Conservation (phyloP, 1,284 basidiomycete species). For the Sparassis latifolia region DNA sequence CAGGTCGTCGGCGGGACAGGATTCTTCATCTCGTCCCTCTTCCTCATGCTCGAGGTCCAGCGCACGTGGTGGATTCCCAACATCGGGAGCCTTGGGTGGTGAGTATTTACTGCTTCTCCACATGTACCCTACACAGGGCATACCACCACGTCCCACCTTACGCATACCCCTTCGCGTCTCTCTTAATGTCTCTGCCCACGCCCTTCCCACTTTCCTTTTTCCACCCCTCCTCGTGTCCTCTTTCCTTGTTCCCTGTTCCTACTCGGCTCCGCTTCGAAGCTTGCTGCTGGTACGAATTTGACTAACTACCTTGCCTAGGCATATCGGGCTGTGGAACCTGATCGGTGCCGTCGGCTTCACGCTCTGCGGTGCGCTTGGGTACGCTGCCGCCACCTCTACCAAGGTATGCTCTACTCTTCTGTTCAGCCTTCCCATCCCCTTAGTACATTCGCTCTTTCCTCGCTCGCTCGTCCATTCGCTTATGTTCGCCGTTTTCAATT, state of each 20-base stretch:
- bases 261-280: no score
- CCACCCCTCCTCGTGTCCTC: no score
- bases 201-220: no score
- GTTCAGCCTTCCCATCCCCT: not conserved
- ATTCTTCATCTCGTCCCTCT: constrained; percentile 44
- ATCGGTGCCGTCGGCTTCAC: constrained; percentile 51
- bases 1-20: constrained; percentile 53
- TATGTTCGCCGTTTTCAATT: no score
- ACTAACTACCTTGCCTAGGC: constrained; percentile 9
- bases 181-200: no score
- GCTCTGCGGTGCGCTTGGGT: constrained; percentile 48
- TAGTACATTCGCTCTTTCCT: no score
- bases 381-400: constrained; percentile 24
- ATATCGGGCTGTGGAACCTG: constrained; percentile 46
- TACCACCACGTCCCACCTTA: no score
- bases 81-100: constrained; percentile 43
- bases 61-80: constrained; percentile 41
- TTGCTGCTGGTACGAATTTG: not conserved
- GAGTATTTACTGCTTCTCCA: constrained; percentile 13
- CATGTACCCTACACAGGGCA: not conserved
- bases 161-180: no score
- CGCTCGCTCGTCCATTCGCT: no score
- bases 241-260: no score
- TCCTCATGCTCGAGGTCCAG: constrained; percentile 54
- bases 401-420: constrained; percentile 8